Base-by-base conservation (phyloP, 768 basidiomycete genomes). In the Pholiota molesta region DNA sequence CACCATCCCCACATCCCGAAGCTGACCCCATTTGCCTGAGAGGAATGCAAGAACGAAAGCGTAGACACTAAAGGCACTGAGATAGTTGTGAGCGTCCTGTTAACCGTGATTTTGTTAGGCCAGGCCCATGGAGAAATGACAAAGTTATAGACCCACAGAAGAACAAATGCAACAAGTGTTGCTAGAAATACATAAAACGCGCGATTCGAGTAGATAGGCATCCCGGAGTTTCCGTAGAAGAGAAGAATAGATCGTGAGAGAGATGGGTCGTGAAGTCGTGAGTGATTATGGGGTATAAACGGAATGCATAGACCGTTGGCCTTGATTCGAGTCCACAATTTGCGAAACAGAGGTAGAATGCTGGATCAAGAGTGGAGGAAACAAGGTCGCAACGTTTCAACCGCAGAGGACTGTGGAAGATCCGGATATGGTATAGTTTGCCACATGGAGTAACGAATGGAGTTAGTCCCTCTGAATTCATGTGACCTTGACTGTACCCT, bases 1-100 rank as follows among this genome's bases (percentile, higher is more conserved):
- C 79, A 80, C 79, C 79, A 79, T 39, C 78, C 79, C 78, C 78
- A 80, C 55, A 75, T 66, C 1, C 79, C 79, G 62, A 79, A 79
- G 29, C 71, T 65, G n/a, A 79, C 76, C 10, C 79, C 79, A 45
- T 72, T 72, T 2, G 74, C 77, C 62, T 79, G 73, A 9, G 74
- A 74, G 40, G 75, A 67, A 42, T 72, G 72, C 31, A 81, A 62
- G 65, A 79, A 79, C 57, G 77, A 77, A 19, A 79, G 67, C 17
- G 68, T 68, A 2, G 65, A 66, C 9, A 71, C 56, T 35, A 77
- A 62, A 13, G 78, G 78, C 26, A 72, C 63, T 9, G 77, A 79
- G 61, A 78, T 75, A 5, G 73, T 75, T 8, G 72, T 72, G 21
- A 78, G 68, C n/a, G 71, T 57, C 56, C 75, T 77, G 40, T 37